Conservation (phyloP, 2,329 filamentous ascomycete species). For the Arthrinium phaeospermum region DNA sequence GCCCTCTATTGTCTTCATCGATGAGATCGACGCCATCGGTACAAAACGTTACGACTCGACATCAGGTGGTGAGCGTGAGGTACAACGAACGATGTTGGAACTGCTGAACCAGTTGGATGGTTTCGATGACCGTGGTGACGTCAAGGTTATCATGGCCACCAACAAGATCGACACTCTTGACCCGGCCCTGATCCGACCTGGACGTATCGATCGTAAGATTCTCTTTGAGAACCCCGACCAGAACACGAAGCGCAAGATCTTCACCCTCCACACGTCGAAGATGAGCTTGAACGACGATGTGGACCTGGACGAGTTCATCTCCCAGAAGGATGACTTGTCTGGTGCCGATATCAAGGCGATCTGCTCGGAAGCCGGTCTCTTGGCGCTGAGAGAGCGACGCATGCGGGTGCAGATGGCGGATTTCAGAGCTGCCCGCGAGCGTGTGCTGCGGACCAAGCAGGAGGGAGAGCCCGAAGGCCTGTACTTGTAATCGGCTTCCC, state of each 20-base stretch:
- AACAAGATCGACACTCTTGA: slow-evolving; percentile 99
- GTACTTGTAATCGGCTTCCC: slow-evolving; percentile 77
- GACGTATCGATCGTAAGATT: slow-evolving; percentile 98
- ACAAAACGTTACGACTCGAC: slow-evolving; percentile 99
- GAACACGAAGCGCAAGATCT: slow-evolving; percentile 97
- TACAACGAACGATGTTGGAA: slow-evolving; percentile 98
- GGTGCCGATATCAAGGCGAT: slow-evolving; percentile 99
- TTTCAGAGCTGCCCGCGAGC: slow-evolving; percentile 89
- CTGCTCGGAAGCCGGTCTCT: slow-evolving; percentile 93
- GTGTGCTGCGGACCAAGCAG: slow-evolving; percentile 97
- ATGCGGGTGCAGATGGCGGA: slow-evolving; percentile 99
- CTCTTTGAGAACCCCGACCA: slow-evolving; percentile 73
- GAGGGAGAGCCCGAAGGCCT: slow-evolving; percentile 97
- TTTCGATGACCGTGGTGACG: slow-evolving; percentile 97
- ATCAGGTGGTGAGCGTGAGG: slow-evolving; percentile 94
- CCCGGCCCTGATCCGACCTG: slow-evolving; percentile 92
- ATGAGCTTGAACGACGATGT: slow-evolving; percentile 97
- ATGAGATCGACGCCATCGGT: slow-evolving; percentile 98
- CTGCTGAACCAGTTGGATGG: slow-evolving; percentile 97
- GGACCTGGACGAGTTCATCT: slow-evolving; percentile 98
- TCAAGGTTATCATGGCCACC: slow-evolving; percentile 99
- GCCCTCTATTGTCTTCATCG: slow-evolving; percentile 97
- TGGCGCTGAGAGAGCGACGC: slow-evolving; percentile 90
- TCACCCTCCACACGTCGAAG: slow-evolving; percentile 96
- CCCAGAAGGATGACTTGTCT: slow-evolving; percentile 95